Evolutionary conservation across 2,329 filamentous ascomycete genomes (phyloP).

Genomic region (Phyllosticta paracitricarpa): DNA sequence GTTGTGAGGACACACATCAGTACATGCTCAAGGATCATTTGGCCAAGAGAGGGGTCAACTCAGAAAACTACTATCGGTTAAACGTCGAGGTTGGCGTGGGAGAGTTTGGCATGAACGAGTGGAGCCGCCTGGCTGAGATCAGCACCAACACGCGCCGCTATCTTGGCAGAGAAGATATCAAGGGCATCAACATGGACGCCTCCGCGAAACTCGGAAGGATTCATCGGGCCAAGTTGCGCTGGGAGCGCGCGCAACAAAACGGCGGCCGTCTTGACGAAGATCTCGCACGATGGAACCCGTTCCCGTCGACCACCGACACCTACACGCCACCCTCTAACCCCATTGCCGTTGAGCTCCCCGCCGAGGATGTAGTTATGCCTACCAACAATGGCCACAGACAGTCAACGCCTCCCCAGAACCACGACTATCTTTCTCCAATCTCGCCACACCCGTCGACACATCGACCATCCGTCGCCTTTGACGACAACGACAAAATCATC

Average conservation of each 20-base stretch:
- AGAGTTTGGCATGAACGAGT: slow-evolving; percentile 98
- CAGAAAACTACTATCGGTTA: slow-evolving; percentile 88
- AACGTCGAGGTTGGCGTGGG: slow-evolving; percentile 95
- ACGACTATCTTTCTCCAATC: slow-evolving; percentile 36
- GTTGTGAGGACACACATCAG: slow-evolving; percentile 83
- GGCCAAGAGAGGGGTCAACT: slow-evolving; percentile 65
- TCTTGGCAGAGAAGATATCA: slow-evolving; percentile 61
- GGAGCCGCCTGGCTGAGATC: slow-evolving; percentile 88
- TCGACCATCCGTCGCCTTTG: slow-evolving; percentile 17
- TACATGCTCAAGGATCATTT: slow-evolving; percentile 75
- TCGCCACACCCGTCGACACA: slow-evolving; percentile 21
- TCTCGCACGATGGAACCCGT: not conserved
- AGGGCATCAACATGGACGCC: slow-evolving; percentile 65
- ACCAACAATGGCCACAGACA: not conserved
- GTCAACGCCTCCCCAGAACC: slow-evolving; percentile 14
- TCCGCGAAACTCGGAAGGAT: slow-evolving; percentile 78
- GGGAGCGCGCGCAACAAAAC: slow-evolving; percentile 40
- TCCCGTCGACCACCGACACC: slow-evolving; percentile 16
- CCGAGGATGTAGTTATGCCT: slow-evolving; percentile 37
- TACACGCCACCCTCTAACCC: slow-evolving; percentile 38
- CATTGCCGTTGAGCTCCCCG: slow-evolving; percentile 50
- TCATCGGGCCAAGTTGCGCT: slow-evolving; percentile 61
- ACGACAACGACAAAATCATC: slow-evolving; percentile 63
- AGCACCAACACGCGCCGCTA: slow-evolving; percentile 86
- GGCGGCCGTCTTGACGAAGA: slow-evolving; percentile 3